Base-by-base conservation (phyloP, 441 rosid species). In the Corymbia citriodora region DNA sequence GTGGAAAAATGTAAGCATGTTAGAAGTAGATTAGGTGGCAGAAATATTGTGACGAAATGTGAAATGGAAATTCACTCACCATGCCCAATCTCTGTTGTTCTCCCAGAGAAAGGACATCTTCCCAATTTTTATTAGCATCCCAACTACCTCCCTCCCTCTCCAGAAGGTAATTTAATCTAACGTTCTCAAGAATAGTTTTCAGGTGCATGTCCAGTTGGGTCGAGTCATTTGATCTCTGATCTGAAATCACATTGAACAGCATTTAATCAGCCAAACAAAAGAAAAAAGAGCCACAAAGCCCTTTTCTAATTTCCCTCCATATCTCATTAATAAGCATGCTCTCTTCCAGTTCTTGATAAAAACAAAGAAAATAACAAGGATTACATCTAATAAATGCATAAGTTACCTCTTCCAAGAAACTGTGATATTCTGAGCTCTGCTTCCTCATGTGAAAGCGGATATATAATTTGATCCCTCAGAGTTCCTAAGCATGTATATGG, bases 401-500 rank as follows among this genome's bases (percentile, higher is more conserved):
- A 53, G 89, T 90, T 93, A 97, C 99, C 99, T 93, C 90, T 90
- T 89, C 94, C 95, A 90, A 89, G 85, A 91, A 95, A 89, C 93
- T 95, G 95, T 88, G 94, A 88, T 88, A 94, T 94, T 91, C 95
- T 93, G 83, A 88, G 57, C 91, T 94, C 95, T 72, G 99, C 99
- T 94, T 97, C 99, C 93, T 96, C 97, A 48, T 88, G 93, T 63
- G 99, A 98, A 88, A 98, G 96, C 90, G 99, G 99, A 93, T 98
- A 98, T 93, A 97, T 97, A 91, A 97, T 97, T 92, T 98, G 99
- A 96, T 98, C 99, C 94, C 99, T 95, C 93, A 98, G 93, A 91
- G 99, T 98, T 90, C 99, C 99, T 92, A 98, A 94, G 93, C 99
- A 97, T 70, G 99, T 97, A 92, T 98, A 98, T 19, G 99, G 99